Base-by-base conservation (phyloP, 2,329 filamentous ascomycete species). In the Calonectria fujianensis region DNA sequence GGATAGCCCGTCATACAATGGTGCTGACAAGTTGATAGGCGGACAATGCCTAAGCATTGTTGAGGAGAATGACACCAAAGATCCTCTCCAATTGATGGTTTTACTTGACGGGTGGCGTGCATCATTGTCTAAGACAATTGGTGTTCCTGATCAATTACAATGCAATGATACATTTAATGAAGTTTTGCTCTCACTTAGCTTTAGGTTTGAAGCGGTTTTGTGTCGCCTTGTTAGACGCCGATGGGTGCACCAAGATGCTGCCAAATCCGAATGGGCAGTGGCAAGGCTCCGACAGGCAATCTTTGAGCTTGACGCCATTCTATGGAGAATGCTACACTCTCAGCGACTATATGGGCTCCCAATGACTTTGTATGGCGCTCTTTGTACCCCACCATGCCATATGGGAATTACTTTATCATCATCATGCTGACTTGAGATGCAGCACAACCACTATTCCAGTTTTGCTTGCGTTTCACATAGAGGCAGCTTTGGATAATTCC, bases 111-210 rank as follows among this genome's bases (percentile, higher is more conserved):
- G 8, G 5, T 24, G 45, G 45, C 16, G 45, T 1, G 18, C 45
- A 50, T 50, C 45, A 11, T n/a, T 50, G 5, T 50, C 45, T 7
- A 50, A 50, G 45, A 50, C 45, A n/a, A 50, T 50, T 5, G 20
- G 11, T 1, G 45, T 50, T 50, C 16, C 45, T 24, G 11, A 50
- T 24, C 45, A 11, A 50, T 50, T n/a, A 18, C 6, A 4, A 50
- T 50, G 45, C 45, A 50, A 50, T n/a, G 45, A 50, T 24, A 50
- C 45, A 11, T 50, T 50, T 50, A n/a, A 50, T 50, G 45, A 50
- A 50, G 45, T 24, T 1, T 24, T 50, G 20, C 45, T 50, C 24
- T 50, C 45, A 24, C 45, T 50, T 5, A 50, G 45, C 45, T 50
- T n/a, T 50, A 50, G 45, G 9, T 50, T 50, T 8, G 45, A 50